Percentiles rank a stretch among this genome's conserved stretches.
phyloP scores from a whole-genome alignment of 2,329 filamentous ascomycete genomes.

The Tolypocladium ovalisporum region DNA sequence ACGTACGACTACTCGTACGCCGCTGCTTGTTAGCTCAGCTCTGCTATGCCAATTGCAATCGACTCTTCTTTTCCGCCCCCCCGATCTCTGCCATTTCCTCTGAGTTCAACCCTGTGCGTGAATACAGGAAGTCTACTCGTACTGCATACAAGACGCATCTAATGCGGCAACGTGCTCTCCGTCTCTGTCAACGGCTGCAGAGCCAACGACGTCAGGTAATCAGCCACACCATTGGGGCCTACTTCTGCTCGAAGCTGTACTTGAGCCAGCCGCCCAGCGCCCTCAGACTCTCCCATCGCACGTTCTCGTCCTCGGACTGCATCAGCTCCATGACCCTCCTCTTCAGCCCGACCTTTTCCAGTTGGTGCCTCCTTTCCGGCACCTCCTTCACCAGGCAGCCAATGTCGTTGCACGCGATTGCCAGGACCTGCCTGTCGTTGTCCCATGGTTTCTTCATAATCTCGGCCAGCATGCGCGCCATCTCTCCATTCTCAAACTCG shows the following conservation, averaged over 20 bases:
- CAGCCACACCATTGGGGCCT: neutral
- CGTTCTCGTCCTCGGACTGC: constrained; percentile 77
- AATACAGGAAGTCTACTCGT: neutral
- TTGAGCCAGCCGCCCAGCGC: constrained; percentile 61
- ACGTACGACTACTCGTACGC: neutral
- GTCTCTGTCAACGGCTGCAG: neutral
- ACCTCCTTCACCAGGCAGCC: constrained; percentile 83
- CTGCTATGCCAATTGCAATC: neutral
- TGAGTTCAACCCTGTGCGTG: neutral
- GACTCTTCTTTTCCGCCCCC: neutral
- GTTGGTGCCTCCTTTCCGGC: constrained; percentile 66
- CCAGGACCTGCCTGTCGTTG: constrained; percentile 79
- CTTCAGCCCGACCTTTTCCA: constrained; percentile 82
- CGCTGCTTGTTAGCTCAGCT: neutral
- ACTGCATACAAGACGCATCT: neutral
- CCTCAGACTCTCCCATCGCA: constrained; percentile 85
- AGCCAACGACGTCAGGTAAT: neutral
- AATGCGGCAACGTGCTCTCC: neutral
- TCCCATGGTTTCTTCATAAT: constrained; percentile 65
- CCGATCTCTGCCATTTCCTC: neutral
- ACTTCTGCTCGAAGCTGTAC: constrained; percentile 46
- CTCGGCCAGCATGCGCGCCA: constrained; percentile 72
- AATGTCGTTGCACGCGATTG: constrained; percentile 87
- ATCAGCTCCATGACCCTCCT: constrained; percentile 86
- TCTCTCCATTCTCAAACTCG: constrained; percentile 68